Conservation (phyloP, 2,329 filamentous ascomycete species). For the Fusarium verticillioides region DNA sequence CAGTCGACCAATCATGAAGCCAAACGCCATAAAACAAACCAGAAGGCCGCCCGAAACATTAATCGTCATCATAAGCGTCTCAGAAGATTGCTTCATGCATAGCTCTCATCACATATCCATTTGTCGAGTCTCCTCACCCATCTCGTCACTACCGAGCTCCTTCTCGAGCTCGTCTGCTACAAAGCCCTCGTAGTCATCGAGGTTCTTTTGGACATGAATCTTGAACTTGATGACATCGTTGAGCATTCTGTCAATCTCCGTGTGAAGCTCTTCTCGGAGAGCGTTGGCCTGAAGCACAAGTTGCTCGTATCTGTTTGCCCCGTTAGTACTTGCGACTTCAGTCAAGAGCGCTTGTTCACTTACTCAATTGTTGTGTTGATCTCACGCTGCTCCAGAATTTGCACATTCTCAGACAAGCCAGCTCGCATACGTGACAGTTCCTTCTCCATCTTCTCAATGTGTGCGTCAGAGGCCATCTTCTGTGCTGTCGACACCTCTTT, state of each 20-base stretch:
- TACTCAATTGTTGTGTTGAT: constrained; percentile 97
- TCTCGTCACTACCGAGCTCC: constrained; percentile 75
- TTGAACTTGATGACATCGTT: constrained; percentile 99
- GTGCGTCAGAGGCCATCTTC: constrained; percentile 87
- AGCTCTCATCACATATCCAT: constrained; percentile 52
- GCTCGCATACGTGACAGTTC: constrained; percentile 94
- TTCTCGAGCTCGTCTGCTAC: constrained; percentile 93
- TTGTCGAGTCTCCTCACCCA: constrained; percentile 63
- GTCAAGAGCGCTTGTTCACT: constrained; percentile 49
- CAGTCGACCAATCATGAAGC: constrained; percentile 9
- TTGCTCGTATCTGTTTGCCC: constrained; percentile 79
- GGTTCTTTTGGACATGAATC: constrained; percentile 90
- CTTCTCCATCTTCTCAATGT: constrained; percentile 99
- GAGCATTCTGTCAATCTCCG: constrained; percentile 93
- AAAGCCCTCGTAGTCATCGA: constrained; percentile 95
- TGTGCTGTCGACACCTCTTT: constrained; percentile 88
- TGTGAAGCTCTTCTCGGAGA: constrained; percentile 96
- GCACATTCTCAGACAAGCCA: constrained; percentile 84
- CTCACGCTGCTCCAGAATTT: constrained; percentile 92
- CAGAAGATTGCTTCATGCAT: constrained; percentile 29
- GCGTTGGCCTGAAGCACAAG: constrained; percentile 84
- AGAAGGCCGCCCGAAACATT: constrained; percentile 31
- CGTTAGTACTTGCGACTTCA: constrained; percentile 21
- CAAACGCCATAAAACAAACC: constrained; percentile 37
- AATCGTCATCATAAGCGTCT: constrained; percentile 41